Evolutionary conservation across 768 basidiomycete species (phyloP), one percentile per base, ranked within the genome.

Genomic region (Chalciporus piperatus): DNA sequence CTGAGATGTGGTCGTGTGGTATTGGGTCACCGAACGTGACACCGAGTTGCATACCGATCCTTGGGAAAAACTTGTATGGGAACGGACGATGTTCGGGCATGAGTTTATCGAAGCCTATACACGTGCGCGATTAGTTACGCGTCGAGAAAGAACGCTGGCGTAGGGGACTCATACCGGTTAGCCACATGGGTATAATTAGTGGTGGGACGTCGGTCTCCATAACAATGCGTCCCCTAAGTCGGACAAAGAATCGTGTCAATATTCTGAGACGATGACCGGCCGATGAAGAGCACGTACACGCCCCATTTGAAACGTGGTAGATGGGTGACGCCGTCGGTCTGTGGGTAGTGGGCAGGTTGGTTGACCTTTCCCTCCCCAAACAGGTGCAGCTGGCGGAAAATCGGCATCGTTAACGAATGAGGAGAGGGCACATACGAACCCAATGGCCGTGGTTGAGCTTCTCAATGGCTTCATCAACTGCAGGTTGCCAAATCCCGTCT

Each of bases 271-370:
- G 16, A 27, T 32, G 28, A 12, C 16, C 23, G 17, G 40, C 20
- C 20, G 47, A 51, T 33, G 44, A 13, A 46, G 27, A 53, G 37
- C 38, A 84, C 93, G 69, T 65, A 95, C 93, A 95, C 74, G 51
- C 95, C 95, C 95, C 95, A 98, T 74, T 95, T 97, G 70, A 97
- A 96, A 42, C 90, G 76, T 7, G 84, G 76, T 46, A 97, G 69
- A 58, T 67, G 67, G 16, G 76, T 73, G 6, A 72, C 55, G 11
- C 83, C 82, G 50, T 73, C 60, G 33, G 60, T 63, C 45, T 62
- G 65, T 35, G 66, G 63, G 63, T 86, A 84, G 11, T 67, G 67
- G n/a, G 72, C 53, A 17, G 84, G 80, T 63, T 92, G 95, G 62
- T 88, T 87, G 42, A 97, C 81, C 60, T 87, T 89, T 20, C 94